These are phyloP conservation scores for Leishmania braziliensis DNA, from an alignment of 208 protist species.

Conservation along the genomic window DNA sequence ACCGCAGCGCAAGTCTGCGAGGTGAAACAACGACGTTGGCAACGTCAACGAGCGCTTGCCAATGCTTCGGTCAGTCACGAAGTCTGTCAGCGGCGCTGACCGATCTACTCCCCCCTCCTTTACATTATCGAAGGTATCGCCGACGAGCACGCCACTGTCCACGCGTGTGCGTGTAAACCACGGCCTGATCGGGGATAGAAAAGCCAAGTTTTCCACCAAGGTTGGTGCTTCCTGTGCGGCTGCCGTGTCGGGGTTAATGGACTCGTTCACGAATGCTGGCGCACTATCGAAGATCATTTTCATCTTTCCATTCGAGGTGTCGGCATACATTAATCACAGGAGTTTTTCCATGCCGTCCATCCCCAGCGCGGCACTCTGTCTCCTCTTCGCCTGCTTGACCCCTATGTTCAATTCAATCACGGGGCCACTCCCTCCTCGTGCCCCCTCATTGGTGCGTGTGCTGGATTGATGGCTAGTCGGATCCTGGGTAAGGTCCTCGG, in stretches of 20 bases:
- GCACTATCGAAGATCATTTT: conserved; percentile 55
- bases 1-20: neutral
- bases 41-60: neutral
- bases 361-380: conserved; percentile 34
- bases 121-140: conserved; percentile 25
- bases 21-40: neutral
- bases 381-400: conserved; percentile 33
- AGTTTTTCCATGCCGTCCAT: conserved; percentile 50
- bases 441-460: conserved; percentile 31
- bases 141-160: conserved; percentile 35
- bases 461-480: conserved; percentile 33
- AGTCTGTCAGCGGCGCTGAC: conserved; percentile 5
- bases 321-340: conserved; percentile 45
- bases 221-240: conserved; percentile 29
- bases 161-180: conserved; percentile 50
- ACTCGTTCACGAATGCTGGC: conserved; percentile 43
- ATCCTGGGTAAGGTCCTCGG: conserved; percentile 47
- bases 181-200: conserved; percentile 40
- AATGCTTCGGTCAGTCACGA: conserved; percentile 19
- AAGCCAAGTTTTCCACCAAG: conserved; percentile 33
- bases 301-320: conserved; percentile 44
- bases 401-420: conserved; percentile 29
- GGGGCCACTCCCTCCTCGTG: conserved; percentile 34
- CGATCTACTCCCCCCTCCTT: conserved; percentile 19
- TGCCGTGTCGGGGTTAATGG: conserved; percentile 37